phyloP scores from a whole-genome alignment of 371 early-diverging fungal species.

The Mortierella polycephala region DNA sequence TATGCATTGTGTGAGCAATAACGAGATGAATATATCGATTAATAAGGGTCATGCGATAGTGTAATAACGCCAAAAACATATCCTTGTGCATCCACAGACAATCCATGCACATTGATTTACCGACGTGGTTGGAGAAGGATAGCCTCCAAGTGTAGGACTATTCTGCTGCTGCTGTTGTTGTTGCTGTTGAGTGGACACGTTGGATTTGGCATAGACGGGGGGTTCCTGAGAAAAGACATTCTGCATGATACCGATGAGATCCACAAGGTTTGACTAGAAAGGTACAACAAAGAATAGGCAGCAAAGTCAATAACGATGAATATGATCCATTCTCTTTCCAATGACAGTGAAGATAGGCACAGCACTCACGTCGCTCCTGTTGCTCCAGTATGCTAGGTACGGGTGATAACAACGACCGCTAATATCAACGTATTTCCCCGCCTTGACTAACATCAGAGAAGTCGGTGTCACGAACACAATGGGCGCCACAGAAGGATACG shows the following conservation, averaged over 20 bases:
- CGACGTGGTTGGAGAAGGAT: constrained; percentile 46
- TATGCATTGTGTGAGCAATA: not conserved
- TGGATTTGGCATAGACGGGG: constrained; percentile 81
- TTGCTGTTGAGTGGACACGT: constrained; percentile 14
- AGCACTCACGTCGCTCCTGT: constrained; percentile 54
- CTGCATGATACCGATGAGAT: constrained; percentile 75
- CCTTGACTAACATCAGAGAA: constrained; percentile 83
- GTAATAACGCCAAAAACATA: too few species aligned
- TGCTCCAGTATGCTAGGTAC: constrained; percentile 72
- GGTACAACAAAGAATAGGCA: too few species aligned
- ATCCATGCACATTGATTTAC: constrained; percentile 6
- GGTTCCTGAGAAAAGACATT: constrained; percentile 81
- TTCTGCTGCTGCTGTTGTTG: constrained; percentile 32
- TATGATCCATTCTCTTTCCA: too few species aligned
- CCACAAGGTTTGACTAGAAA: constrained; percentile 64
- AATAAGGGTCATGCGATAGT: too few species aligned
- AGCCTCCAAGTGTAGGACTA: constrained; percentile 32
- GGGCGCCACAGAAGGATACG: constrained; percentile 85
- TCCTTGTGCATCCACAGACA: too few species aligned
- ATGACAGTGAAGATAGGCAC: constrained; percentile 5
- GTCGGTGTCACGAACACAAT: constrained; percentile 91
- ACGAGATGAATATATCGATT: too few species aligned
- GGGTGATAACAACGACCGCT: constrained; percentile 88
- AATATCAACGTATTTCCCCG: constrained; percentile 85
- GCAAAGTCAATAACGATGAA: too few species aligned